Evolutionary conservation across 2,329 filamentous ascomycete species (phyloP), one percentile per base, ranked within the genome.

Genomic region (Scleromitrula shiraiana): DNA sequence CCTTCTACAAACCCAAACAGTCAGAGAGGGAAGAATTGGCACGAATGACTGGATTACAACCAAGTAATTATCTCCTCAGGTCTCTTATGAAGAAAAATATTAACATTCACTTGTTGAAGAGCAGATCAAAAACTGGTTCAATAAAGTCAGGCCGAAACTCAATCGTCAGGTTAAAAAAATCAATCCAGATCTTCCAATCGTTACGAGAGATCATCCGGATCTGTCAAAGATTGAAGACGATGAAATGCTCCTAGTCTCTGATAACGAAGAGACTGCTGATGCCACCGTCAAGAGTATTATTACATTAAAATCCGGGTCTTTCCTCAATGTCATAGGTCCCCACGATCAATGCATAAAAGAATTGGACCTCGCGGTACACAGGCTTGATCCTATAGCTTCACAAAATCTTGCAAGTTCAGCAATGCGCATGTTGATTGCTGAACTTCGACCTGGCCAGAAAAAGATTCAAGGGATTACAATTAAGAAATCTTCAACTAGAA

Each of bases 391-490:
- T 10, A 45, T 29, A n/a, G 17, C 22, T 20, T 39, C 46, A 27
- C 46, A 30, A 12, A 48, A 48, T 8, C 44, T 58, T 2, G 33
- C 46, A 1, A 49, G 50, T 24, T 33, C 36, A 12, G 52, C 50
- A 9, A 36, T 58, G 8, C 51, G 42, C 33, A 43, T 46, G 8
- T 22, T 59, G 4, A 46, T 57, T 38, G 38, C 49, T 10, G 53
- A 53, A 4, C 30, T 38, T 20, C 27, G 35, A 14, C 26, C 9
- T n/a, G 23, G 32, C 6, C 29, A 46, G 9, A 37, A 7, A 17
- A 43, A 27, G 6, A 27, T 42, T 6, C 40, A 39, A 12, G 50
- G 35, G 7, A n/a, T 60, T 10, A 20, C 47, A n/a, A 5, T 58
- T 22, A n/a, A 49, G 7, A 53, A 49, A 26, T 41, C 45, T 20